A percentile compares a stretch with the other conserved stretches of the same genome.
Evolutionary conservation across 495 filamentous ascomycete species (phyloP).

Genomic region (Clavariopsis aquatica): DNA sequence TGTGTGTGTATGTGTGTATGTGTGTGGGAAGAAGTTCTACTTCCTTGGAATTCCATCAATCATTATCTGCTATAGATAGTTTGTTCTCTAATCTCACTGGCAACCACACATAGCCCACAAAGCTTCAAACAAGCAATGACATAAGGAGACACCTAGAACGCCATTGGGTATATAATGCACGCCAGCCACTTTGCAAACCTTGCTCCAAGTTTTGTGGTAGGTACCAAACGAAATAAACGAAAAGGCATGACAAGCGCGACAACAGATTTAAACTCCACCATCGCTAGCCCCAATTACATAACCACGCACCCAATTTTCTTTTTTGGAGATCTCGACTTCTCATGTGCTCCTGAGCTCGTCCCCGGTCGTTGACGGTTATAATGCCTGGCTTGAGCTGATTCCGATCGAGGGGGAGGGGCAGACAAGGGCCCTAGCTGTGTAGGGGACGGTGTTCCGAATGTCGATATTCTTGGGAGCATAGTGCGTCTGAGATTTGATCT

Average conservation of each 20-base stretch:
- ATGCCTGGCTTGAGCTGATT: not conserved
- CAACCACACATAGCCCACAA: not conserved
- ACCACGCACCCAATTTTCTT: slow-evolving; percentile 26
- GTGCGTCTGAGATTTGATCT: not conserved
- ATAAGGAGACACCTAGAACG: slow-evolving; percentile 3
- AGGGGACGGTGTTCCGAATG: not conserved
- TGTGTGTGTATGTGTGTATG: no score
- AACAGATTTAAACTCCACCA: not conserved
- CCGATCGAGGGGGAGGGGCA: slow-evolving; percentile 25
- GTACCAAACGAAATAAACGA: not conserved
- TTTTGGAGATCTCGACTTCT: slow-evolving; percentile 12
- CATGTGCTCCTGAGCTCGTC: not conserved
- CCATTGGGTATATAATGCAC: slow-evolving; percentile 28
- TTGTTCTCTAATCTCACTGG: not conserved
- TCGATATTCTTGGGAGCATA: slow-evolving; percentile 24
- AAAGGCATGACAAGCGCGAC: not conserved
- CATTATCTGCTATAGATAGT: no score
- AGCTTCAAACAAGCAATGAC: no score
- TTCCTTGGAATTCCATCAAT: no score
- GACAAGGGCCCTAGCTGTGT: slow-evolving; percentile 14
- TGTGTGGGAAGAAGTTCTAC: no score
- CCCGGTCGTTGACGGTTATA: not conserved
- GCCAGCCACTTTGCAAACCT: not conserved
- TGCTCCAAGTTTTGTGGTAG: not conserved
- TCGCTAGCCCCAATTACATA: slow-evolving; percentile 10